These are phyloP conservation scores for Phytophthora agathidicida DNA, from an alignment of 352 stramenopile genomes.

Conservation along the genomic window DNA sequence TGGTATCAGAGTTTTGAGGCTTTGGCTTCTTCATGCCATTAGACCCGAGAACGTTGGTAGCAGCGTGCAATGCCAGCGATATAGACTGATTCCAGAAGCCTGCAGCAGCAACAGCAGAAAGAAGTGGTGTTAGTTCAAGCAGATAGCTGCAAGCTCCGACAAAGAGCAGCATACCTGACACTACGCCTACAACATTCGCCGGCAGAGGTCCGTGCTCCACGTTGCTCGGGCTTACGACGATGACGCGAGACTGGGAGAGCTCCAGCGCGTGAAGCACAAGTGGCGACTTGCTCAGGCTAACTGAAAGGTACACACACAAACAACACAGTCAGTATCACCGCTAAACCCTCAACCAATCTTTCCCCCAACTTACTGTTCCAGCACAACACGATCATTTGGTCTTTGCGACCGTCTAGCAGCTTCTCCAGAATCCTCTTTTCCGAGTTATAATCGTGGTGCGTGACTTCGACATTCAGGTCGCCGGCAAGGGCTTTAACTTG, in stretches of 20 bases:
- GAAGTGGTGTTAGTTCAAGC: background rate
- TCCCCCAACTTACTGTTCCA: constrained; percentile 35
- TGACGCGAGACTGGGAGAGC: constrained; percentile 26
- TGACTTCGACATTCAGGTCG: constrained; percentile 19
- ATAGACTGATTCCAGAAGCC: constrained; percentile 36
- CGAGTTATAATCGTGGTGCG: constrained; percentile 9
- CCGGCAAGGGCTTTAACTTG: constrained; percentile 22
- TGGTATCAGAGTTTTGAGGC: background rate
- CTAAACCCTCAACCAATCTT: background rate
- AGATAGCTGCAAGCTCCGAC: no score
- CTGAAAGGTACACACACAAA: constrained; percentile 7
- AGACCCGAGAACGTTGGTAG: constrained; percentile 1
- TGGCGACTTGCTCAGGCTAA: constrained; percentile 31
- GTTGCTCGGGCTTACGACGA: constrained; percentile 33
- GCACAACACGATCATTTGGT: constrained; percentile 42
- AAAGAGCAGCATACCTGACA: constrained; percentile 19
- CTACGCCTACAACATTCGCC: constrained; percentile 33
- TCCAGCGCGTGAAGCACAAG: constrained; percentile 31
- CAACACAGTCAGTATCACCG: background rate
- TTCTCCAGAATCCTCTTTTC: constrained; percentile 25
- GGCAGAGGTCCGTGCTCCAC: constrained; percentile 38
- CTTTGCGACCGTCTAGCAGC: constrained; percentile 16
- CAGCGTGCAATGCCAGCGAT: constrained; percentile 26
- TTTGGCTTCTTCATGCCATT: background rate
- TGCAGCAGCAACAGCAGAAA: background rate